Conservation (phyloP, 306 rosid species). For the Astragalus membranaceus region DNA sequence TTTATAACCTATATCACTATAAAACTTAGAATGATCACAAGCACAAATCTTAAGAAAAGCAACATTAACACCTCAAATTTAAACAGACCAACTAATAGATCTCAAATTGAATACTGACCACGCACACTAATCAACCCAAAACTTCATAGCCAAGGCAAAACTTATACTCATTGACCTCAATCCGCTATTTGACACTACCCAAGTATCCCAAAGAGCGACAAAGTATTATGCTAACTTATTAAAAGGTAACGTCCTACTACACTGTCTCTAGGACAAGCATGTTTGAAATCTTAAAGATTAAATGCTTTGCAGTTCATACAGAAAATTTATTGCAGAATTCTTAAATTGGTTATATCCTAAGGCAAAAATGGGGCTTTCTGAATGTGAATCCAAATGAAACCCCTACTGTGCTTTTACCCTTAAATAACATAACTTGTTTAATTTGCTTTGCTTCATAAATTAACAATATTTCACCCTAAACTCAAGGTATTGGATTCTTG, state of each 20-base stretch:
- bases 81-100: not conserved
- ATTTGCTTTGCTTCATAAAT: not conserved
- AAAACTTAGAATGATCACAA: not conserved
- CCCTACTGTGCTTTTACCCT: not conserved
- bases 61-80: not conserved
- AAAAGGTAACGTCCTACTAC: not conserved
- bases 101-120: not conserved
- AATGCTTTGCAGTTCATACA: not conserved
- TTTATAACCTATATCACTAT: not conserved
- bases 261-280: not conserved
- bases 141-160: not conserved
- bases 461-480: not conserved
- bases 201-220: not conserved
- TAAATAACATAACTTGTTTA: not conserved
- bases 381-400: not conserved
- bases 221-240: not conserved
- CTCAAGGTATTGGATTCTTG: not conserved
- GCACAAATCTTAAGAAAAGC: not conserved
- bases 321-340: not conserved
- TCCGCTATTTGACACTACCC: no score
- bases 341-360: not conserved
- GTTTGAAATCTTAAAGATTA: not conserved
- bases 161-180: no score
- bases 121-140: not conserved
- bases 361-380: not conserved